phyloP scores from a whole-genome alignment of 257 asterid species.

The Scutellaria galericulata region DNA sequence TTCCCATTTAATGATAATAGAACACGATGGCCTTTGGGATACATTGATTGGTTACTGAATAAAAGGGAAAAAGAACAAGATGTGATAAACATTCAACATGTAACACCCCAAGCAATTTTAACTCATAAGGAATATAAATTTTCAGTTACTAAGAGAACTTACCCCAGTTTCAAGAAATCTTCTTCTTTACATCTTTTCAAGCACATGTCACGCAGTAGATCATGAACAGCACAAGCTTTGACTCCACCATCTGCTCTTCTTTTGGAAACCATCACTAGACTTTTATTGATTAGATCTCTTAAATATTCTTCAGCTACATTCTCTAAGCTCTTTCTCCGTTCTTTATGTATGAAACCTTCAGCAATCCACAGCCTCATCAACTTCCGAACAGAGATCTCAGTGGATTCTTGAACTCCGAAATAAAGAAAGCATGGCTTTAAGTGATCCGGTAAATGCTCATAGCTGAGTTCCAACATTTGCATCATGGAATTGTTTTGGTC shows the following conservation, averaged over 20 bases:
- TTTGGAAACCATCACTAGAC: constrained; percentile 37
- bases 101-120: too few species aligned
- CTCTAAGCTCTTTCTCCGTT: constrained; percentile 25
- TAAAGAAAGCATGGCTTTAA: constrained; percentile 47
- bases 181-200: constrained; percentile 29
- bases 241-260: constrained; percentile 39
- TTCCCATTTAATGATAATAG: neutral
- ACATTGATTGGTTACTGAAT: neutral
- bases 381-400: constrained; percentile 19
- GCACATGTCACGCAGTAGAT: constrained; percentile 44
- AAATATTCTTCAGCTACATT: constrained; percentile 35
- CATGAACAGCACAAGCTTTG: constrained; percentile 43
- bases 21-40: neutral
- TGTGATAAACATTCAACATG: too few species aligned
- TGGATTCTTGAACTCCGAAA: constrained; percentile 36
- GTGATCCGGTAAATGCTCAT: constrained; percentile 41
- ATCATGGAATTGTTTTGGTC: constrained; percentile 10
- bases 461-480: constrained; percentile 41
- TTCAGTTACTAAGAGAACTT: neutral
- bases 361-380: constrained; percentile 42
- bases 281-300: constrained; percentile 22
- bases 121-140: too few species aligned
- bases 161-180: constrained; percentile 27
- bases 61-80: neutral
- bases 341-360: constrained; percentile 38